Evolutionary conservation across 805 yeast genomes (phyloP).

Genomic region (Lipomyces japonicus): DNA sequence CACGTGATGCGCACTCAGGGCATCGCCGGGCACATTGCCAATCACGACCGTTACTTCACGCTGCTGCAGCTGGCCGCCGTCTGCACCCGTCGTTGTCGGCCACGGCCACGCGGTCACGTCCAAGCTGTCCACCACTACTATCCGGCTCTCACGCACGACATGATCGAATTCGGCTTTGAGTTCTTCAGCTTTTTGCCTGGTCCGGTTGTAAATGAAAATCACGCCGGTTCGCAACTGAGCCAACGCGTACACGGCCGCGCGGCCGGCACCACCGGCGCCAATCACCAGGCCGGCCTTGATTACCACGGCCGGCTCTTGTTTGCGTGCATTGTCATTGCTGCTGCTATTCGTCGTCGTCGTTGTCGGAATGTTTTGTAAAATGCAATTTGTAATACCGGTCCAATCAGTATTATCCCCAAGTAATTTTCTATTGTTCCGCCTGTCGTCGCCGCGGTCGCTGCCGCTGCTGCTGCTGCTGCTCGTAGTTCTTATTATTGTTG

Average conservation of each 20-base stretch:
- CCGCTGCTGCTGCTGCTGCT: too few relatives aligned
- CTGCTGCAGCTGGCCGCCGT: too few relatives aligned
- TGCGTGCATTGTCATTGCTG: too few relatives aligned
- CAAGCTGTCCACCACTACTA: slow-evolving; percentile 12
- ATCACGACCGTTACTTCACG: slow-evolving; percentile 8
- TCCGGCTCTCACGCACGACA: not conserved
- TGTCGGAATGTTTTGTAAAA: slow-evolving; percentile 79
- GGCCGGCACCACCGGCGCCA: slow-evolving; percentile 97
- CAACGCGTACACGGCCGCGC: slow-evolving; percentile 90
- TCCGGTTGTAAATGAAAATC: slow-evolving; percentile 79
- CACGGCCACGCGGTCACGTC: slow-evolving; percentile 12
- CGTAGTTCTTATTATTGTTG: too few relatives aligned
- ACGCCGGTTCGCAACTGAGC: slow-evolving; percentile 63
- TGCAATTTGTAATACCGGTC: slow-evolving; percentile 76
- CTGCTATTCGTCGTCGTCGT: too few relatives aligned
- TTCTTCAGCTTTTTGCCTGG: slow-evolving; percentile 57
- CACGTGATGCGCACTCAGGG: slow-evolving; percentile 3
- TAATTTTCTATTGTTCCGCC: slow-evolving; percentile 1
- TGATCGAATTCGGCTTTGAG: slow-evolving; percentile 59
- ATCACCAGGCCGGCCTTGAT: slow-evolving; percentile 70
- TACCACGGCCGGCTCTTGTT: slow-evolving; percentile 82
- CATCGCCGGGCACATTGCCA: slow-evolving; percentile 26
- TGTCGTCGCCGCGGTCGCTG: too few relatives aligned
- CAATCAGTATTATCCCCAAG: slow-evolving; percentile 93
- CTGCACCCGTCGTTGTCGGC: too few relatives aligned